Percentiles rank a stretch among this genome's conserved stretches.
These are phyloP conservation scores for Starmera caribaea DNA, from an alignment of 805 yeast species.

Conservation along the genomic window DNA sequence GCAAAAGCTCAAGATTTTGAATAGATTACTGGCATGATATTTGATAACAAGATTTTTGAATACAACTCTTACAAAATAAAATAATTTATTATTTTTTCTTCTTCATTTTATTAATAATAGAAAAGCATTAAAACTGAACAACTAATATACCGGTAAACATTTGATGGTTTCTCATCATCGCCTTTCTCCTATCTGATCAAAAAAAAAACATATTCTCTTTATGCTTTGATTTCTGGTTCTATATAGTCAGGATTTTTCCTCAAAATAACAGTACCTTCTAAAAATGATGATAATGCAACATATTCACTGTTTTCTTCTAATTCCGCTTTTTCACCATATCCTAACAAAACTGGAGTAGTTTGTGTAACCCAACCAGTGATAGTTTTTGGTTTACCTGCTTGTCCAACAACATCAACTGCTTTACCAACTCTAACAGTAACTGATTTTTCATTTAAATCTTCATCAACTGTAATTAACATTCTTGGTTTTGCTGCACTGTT, in stretches of 20 bases:
- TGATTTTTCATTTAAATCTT: constrained; percentile 67
- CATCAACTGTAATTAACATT: constrained; percentile 88
- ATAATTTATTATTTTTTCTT: no score
- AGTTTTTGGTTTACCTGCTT: constrained; percentile 98
- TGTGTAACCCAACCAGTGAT: constrained; percentile 99
- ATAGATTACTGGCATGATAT: constrained; percentile 20
- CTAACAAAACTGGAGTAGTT: constrained; percentile 89
- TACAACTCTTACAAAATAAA: no score
- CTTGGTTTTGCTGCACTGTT: constrained; percentile 89
- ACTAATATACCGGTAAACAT: no score
- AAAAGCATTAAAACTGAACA: no score
- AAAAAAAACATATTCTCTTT: no score
- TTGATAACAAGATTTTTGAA: no score
- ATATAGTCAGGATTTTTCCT: constrained; percentile 82
- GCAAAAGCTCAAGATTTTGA: constrained; percentile 87
- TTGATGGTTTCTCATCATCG: no score
- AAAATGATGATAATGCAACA: constrained; percentile 64
- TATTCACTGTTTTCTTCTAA: constrained; percentile 86
- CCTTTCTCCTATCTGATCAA: not conserved
- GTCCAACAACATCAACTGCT: constrained; percentile 98
- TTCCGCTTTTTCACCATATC: constrained; percentile 95
- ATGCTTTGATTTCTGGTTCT: constrained; percentile 37
- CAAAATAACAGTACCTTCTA: constrained; percentile 91
- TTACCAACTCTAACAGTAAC: constrained; percentile 98
- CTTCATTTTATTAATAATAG: no score